These are phyloP conservation scores for Mucor plumbeus DNA, from an alignment of 371 early-diverging fungal species.

Conservation along the genomic window DNA sequence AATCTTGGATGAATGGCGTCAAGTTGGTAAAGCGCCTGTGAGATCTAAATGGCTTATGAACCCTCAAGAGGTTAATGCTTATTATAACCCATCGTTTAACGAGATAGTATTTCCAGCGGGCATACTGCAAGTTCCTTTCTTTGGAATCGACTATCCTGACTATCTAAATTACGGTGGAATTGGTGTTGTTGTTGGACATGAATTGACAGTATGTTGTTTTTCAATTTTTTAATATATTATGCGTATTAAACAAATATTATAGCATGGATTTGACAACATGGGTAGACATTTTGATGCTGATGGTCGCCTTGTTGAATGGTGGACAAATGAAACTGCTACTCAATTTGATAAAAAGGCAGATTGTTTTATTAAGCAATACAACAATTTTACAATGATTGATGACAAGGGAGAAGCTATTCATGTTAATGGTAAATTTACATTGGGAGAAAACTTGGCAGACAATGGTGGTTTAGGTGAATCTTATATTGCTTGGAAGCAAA, in stretches of 20 bases:
- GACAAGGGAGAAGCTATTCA: slow-evolving; percentile 29
- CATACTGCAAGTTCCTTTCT: slow-evolving; percentile 64
- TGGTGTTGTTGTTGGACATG: slow-evolving; percentile 67
- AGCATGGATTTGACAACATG: slow-evolving; percentile 54
- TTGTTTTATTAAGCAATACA: slow-evolving; percentile 71
- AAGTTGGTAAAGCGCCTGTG: slow-evolving; percentile 49
- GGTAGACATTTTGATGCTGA: slow-evolving; percentile 61
- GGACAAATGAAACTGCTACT: slow-evolving; percentile 56
- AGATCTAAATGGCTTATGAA: slow-evolving; percentile 57
- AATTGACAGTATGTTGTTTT: slow-evolving; percentile 54
- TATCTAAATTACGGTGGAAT: slow-evolving; percentile 67
- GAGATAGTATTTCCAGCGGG: slow-evolving; percentile 68
- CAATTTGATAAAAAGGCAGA: slow-evolving; percentile 55
- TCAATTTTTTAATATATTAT: neutral
- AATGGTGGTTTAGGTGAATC: slow-evolving; percentile 65
- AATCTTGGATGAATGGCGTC: slow-evolving; percentile 31
- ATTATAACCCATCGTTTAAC: slow-evolving; percentile 59
- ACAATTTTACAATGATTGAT: slow-evolving; percentile 45
- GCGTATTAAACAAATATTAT: neutral
- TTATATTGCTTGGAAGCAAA: slow-evolving; percentile 45
- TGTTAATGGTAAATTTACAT: slow-evolving; percentile 62
- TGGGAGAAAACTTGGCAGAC: slow-evolving; percentile 77
- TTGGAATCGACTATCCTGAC: slow-evolving; percentile 41
- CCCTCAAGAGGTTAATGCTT: slow-evolving; percentile 68
- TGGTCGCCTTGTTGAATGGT: slow-evolving; percentile 60